Evolutionary conservation across 225 moss, liverwort and hornwort genomes (phyloP).

Genomic region (Sphagnum tenellum): DNA sequence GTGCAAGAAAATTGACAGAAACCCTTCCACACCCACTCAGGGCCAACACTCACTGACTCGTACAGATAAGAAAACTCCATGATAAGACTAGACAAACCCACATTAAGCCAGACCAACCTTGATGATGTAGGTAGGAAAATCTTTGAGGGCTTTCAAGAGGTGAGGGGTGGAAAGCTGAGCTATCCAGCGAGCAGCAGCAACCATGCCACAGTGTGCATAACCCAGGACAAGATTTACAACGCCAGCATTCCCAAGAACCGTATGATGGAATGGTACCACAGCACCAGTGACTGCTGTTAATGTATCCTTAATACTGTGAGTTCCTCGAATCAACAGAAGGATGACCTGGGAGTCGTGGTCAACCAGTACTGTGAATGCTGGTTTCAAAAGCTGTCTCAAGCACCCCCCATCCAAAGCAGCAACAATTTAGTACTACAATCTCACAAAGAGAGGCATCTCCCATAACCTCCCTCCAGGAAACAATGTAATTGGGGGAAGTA

Average conservation of each 20-base stretch:
- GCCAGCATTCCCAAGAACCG: conserved; percentile 69
- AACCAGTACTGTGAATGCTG: conserved; percentile 91
- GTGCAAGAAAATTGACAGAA: too few species aligned
- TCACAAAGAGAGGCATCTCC: too few species aligned
- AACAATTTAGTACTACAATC: too few species aligned
- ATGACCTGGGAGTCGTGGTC: conserved; percentile 73
- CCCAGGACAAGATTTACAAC: conserved; percentile 86
- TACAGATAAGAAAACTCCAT: not conserved
- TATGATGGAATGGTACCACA: conserved; percentile 94
- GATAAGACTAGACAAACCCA: not conserved
- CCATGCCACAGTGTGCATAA: conserved; percentile 99
- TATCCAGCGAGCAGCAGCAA: conserved; percentile 98
- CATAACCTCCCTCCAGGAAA: too few species aligned
- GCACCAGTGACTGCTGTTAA: conserved; percentile 92
- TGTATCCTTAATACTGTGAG: conserved; percentile 96
- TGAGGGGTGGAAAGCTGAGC: conserved; percentile 66
- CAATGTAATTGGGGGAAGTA: too few species aligned
- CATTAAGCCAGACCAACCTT: conserved; percentile 35
- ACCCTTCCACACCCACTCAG: too few species aligned
- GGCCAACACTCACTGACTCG: too few species aligned
- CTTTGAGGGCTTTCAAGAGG: conserved; percentile 65
- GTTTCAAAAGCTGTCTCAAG: conserved; percentile 70
- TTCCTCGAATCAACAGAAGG: conserved; percentile 87
- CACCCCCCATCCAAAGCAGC: conserved; percentile 1
- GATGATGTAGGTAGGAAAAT: conserved; percentile 71